phyloP scores from a whole-genome alignment of 495 filamentous ascomycete genomes.

The Talaromyces borbonicus region DNA sequence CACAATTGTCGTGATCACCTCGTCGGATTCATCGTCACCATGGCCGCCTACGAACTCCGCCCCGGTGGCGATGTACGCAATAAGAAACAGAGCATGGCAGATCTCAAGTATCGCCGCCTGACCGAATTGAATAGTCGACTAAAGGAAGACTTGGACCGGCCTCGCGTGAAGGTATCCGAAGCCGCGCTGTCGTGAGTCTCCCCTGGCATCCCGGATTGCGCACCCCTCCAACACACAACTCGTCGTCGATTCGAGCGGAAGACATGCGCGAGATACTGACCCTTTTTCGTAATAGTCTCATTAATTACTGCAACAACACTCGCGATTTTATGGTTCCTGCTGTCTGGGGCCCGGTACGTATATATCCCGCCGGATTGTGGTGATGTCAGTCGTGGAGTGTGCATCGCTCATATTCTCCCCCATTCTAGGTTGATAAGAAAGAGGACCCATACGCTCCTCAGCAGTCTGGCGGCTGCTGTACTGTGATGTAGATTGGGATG shows the following conservation, averaged over 20 bases:
- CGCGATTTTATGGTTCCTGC: constrained; percentile 98
- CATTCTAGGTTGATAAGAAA: constrained; percentile 62
- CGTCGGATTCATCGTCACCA: constrained; percentile 17
- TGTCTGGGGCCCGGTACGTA: constrained; percentile 81
- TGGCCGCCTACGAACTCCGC: constrained; percentile 47
- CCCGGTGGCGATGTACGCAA: constrained; percentile 66
- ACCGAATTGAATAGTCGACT: constrained; percentile 93
- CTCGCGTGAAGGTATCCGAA: constrained; percentile 89
- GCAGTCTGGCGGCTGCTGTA: constrained; percentile 82
- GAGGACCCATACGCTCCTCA: constrained; percentile 97
- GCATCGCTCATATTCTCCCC: constrained; percentile 1
- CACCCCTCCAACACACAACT: too few species aligned
- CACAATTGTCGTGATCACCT: neutral
- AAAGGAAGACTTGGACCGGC: constrained; percentile 88
- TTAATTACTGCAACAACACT: constrained; percentile 91
- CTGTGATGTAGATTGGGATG: constrained; percentile 64
- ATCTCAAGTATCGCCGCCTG: constrained; percentile 89
- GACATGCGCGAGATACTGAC: too few species aligned
- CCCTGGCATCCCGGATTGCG: constrained; percentile 1
- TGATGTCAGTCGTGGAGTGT: constrained; percentile 9
- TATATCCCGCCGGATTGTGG: constrained; percentile 2
- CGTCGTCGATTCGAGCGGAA: too few species aligned
- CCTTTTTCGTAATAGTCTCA: constrained; percentile 53
- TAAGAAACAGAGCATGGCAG: constrained; percentile 98
- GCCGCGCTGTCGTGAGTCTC: constrained; percentile 76